These are phyloP conservation scores for Boletales sp. DNA, from an alignment of 768 basidiomycete species.

Conservation along the genomic window DNA sequence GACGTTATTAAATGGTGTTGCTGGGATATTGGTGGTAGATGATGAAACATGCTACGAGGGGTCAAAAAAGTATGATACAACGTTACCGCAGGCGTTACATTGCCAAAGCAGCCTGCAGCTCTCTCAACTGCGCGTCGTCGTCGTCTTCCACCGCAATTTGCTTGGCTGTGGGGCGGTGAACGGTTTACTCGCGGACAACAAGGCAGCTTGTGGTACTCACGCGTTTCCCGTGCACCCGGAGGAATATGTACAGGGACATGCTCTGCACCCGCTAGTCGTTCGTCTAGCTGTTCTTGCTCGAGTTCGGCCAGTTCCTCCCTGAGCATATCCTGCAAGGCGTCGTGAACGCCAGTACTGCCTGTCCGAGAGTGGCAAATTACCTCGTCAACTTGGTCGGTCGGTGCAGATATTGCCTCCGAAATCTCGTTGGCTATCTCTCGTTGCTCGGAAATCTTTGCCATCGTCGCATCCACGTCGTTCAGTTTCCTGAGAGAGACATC, in stretches of 20 bases:
- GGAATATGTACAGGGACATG: conserved; percentile 87
- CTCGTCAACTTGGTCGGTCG: conserved; percentile 67
- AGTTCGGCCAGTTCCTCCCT: conserved; percentile 78
- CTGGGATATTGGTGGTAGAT: conserved; percentile 35
- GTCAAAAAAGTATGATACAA: conserved; percentile 9
- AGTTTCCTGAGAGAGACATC: conserved; percentile 54
- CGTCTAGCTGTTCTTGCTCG: conserved; percentile 86
- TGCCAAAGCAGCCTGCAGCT: conserved; percentile 83
- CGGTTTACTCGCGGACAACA: conserved; percentile 2
- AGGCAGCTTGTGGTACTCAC: conserved; percentile 35
- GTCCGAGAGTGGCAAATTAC: conserved; percentile 38
- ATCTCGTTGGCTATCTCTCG: conserved; percentile 92
- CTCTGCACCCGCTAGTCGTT: conserved; percentile 80
- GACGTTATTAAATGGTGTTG: conserved; percentile 27
- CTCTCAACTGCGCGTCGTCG: conserved; percentile 85
- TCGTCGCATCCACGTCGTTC: conserved; percentile 86
- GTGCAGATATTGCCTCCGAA: conserved; percentile 80
- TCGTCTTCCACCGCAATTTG: conserved; percentile 70
- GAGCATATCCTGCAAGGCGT: conserved; percentile 67
- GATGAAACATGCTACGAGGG: conserved; percentile 13
- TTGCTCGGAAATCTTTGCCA: conserved; percentile 86
- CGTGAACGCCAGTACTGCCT: background rate
- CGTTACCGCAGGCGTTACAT: conserved; percentile 48
- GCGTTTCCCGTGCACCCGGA: conserved; percentile 48
- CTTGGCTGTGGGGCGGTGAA: conserved; percentile 21